Base-by-base conservation (phyloP, 2,329 filamentous ascomycete genomes). In the Hypoxylon sp. region DNA sequence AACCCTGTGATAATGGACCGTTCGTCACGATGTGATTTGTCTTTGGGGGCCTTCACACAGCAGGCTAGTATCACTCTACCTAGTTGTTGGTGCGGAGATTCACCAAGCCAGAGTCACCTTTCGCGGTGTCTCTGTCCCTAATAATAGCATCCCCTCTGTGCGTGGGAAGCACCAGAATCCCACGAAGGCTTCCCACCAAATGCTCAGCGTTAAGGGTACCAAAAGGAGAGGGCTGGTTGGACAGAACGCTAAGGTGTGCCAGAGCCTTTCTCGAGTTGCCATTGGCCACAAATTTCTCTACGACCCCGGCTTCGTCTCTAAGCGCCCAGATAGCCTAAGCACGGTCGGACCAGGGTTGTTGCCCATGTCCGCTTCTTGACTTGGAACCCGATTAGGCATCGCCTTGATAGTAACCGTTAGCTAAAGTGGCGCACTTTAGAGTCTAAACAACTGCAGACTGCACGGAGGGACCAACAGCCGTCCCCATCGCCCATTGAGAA, bases 11-110 rank as follows among this genome's bases (percentile, higher is more conserved):
- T 74, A 72, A 72, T 70, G 70, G 69, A 50, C 63, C 66, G 72
- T 64, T 69, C 66, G 54, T 68, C 68, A 76, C 68, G 72, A 74
- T 74, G 69, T 79, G 76, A 78, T 77, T 77, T 77, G 76, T 72
- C 31, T 74, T 74, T 69, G 74, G 20, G 50, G 63, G 64, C 56
- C 72, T 71, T 66, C 55, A 57, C 68, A 69, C 68, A 68, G 62
- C 71, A 72, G 71, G 55, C 58, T 66, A 73, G 74, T 68, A 70
- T 55, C 31, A 69, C 61, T 59, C 40, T 70, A 69, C 59, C 71
- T 72, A 73, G 68, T 58, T 25, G 58, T 63, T 63, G 61, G 68
- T 70, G 72, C 72, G 72, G 68, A 64, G 59, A 68, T 66, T 65
- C 71, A 72, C 66, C 65, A 66, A 73, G 62, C 60, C 22, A 65